Conservation (phyloP, 169 alveolate genomes). For the Cryptosporidium parvum region DNA sequence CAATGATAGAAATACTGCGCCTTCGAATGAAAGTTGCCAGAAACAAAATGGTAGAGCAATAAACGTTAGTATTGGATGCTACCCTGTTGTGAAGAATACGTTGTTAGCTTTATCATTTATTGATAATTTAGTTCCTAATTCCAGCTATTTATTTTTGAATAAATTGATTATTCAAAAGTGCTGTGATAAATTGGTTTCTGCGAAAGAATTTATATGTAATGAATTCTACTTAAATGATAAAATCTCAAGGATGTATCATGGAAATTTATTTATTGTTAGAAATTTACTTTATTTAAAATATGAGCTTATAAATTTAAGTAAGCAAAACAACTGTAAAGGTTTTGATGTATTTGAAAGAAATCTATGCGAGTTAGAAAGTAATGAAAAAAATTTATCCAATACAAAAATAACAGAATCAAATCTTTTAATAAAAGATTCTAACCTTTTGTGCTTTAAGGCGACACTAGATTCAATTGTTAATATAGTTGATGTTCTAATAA, state of each 20-base stretch:
- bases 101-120: constrained; percentile 52
- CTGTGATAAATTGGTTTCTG: constrained; percentile 39
- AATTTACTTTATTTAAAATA: constrained; percentile 48
- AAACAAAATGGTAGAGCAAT: neutral
- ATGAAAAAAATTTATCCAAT: neutral
- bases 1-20: neutral
- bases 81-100: constrained; percentile 50
- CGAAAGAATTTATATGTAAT: constrained; percentile 28
- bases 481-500: constrained; percentile 6
- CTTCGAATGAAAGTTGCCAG: neutral
- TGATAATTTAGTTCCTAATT: constrained; percentile 28
- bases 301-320: constrained; percentile 28
- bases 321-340: constrained; percentile 3
- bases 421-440: neutral
- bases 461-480: constrained; percentile 12
- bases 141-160: constrained; percentile 32
- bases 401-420: neutral
- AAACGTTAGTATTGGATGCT: constrained; percentile 17
- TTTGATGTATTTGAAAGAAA: neutral
- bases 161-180: constrained; percentile 46
- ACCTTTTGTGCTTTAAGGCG: neutral
- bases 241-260: constrained; percentile 52
- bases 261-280: constrained; percentile 50
- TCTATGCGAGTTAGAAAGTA: neutral
- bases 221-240: constrained; percentile 23